Evolutionary conservation across 2,329 filamentous ascomycete genomes (phyloP).

Genomic region (Aspergillus luchuensis): DNA sequence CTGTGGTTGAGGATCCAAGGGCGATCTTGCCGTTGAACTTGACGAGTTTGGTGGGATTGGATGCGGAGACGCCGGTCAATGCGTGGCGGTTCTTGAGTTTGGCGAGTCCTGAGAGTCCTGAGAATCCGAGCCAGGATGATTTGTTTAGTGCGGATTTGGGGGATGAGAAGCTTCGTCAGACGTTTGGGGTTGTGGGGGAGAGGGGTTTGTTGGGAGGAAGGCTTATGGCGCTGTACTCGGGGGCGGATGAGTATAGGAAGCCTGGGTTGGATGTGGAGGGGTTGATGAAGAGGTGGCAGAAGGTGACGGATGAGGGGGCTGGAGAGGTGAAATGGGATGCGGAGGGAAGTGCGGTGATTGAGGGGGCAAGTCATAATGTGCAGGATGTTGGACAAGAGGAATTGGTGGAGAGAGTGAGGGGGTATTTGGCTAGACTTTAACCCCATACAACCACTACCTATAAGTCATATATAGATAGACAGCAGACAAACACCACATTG

Average conservation of each 20-base stretch:
- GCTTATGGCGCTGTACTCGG: slow-evolving; percentile 50
- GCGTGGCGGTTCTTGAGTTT: slow-evolving; percentile 62
- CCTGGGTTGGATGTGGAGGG: slow-evolving; percentile 48
- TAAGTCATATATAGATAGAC: not conserved
- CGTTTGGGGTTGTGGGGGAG: slow-evolving; percentile 61
- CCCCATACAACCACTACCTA: not conserved
- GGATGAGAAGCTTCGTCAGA: slow-evolving; percentile 57
- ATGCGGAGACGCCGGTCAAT: slow-evolving; percentile 50
- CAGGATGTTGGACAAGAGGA: slow-evolving; percentile 52
- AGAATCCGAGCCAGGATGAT: slow-evolving; percentile 72
- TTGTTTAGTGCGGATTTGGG: slow-evolving; percentile 81
- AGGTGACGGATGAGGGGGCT: slow-evolving; percentile 39
- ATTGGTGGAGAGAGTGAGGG: slow-evolving; percentile 37
- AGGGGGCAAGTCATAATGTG: slow-evolving; percentile 53
- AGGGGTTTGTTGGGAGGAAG: slow-evolving; percentile 41
- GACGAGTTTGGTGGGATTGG: slow-evolving; percentile 35
- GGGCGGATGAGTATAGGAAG: slow-evolving; percentile 49
- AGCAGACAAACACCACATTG: not conserved
- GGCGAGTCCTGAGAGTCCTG: slow-evolving; percentile 53
- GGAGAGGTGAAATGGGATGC: slow-evolving; percentile 50
- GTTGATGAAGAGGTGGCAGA: slow-evolving; percentile 47
- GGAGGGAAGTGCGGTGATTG: slow-evolving; percentile 50
- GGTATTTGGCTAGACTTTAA: slow-evolving; percentile 34
- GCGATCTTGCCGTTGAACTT: slow-evolving; percentile 38
- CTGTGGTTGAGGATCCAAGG: slow-evolving; percentile 18